phyloP scores from a whole-genome alignment of 2,329 filamentous ascomycete species.

The Xylaria digitata region DNA sequence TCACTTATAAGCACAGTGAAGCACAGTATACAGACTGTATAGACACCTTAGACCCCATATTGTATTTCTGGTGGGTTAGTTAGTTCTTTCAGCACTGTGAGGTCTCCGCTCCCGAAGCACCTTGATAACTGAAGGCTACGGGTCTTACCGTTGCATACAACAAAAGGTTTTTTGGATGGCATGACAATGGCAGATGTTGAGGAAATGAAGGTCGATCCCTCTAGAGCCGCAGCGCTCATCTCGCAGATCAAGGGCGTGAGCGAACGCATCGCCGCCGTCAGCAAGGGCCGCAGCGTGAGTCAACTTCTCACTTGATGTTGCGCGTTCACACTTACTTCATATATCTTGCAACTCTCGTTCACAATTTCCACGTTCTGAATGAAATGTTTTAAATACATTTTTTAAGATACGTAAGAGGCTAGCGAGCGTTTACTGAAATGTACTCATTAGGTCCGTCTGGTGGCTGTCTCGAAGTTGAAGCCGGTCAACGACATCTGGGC shows the following conservation, averaged over 20 bases:
- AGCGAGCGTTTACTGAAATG: constrained; percentile 25
- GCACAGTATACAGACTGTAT: constrained; percentile 27
- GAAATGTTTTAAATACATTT: not conserved
- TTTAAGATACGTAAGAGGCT: not conserved
- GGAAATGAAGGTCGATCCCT: constrained; percentile 71
- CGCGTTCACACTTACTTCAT: not conserved
- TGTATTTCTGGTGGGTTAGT: no score
- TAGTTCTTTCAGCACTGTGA: constrained; percentile 2
- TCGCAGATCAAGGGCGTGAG: constrained; percentile 71
- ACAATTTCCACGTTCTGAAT: not conserved
- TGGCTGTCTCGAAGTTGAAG: constrained; percentile 97
- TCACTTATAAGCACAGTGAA: constrained; percentile 7
- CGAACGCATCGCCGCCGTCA: constrained; percentile 65
- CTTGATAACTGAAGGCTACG: constrained; percentile 1
- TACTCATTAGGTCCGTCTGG: constrained; percentile 75
- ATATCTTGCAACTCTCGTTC: not conserved
- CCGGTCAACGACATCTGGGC: constrained; percentile 90
- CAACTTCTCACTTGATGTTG: not conserved
- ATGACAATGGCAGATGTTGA: constrained; percentile 57
- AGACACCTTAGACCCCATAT: not conserved
- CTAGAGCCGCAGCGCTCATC: constrained; percentile 70
- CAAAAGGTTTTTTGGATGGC: constrained; percentile 11
- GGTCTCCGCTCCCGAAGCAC: constrained; percentile 17
- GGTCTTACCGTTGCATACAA: not conserved
- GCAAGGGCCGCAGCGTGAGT: constrained; percentile 66